phyloP scores from a whole-genome alignment of 2,329 filamentous ascomycete genomes.

The Ilyonectria sp. region DNA sequence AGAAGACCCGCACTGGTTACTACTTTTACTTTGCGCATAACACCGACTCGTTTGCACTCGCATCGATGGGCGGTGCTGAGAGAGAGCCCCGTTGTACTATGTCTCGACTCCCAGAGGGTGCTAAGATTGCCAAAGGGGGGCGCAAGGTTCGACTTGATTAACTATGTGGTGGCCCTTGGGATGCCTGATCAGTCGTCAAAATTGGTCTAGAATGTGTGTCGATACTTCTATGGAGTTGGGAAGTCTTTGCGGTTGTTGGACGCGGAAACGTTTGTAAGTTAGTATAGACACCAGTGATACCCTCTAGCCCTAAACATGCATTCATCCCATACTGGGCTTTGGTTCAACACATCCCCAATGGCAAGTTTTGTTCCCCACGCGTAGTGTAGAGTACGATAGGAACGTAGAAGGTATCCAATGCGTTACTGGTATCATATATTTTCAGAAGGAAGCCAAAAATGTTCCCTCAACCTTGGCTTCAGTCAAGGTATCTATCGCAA shows the following conservation, averaged over 20 bases:
- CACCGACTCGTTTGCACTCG: slow-evolving; percentile 89
- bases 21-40: slow-evolving; percentile 97
- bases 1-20: slow-evolving; percentile 82
- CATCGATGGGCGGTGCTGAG: slow-evolving; percentile 89
- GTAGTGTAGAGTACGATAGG: background rate
- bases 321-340: background rate
- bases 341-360: background rate
- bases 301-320: slow-evolving; percentile 45
- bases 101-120: slow-evolving; percentile 77
- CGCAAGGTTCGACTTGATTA: slow-evolving; percentile 61
- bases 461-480: background rate
- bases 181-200: background rate
- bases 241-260: slow-evolving; percentile 19
- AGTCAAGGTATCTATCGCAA: slow-evolving; percentile 15
- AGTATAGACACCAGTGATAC: slow-evolving; percentile 46
- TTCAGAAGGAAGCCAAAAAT: background rate
- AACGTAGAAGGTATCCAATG: background rate
- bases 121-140: slow-evolving; percentile 69
- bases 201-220: background rate
- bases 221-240: slow-evolving; percentile 1
- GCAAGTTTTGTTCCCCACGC: background rate
- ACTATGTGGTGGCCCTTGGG: slow-evolving; percentile 20
- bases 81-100: slow-evolving; percentile 85
- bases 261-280: slow-evolving; percentile 17
- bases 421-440: slow-evolving; percentile 13